Evolutionary conservation across 2,329 filamentous ascomycete species (phyloP).

Genomic region (Penicillium italicum): DNA sequence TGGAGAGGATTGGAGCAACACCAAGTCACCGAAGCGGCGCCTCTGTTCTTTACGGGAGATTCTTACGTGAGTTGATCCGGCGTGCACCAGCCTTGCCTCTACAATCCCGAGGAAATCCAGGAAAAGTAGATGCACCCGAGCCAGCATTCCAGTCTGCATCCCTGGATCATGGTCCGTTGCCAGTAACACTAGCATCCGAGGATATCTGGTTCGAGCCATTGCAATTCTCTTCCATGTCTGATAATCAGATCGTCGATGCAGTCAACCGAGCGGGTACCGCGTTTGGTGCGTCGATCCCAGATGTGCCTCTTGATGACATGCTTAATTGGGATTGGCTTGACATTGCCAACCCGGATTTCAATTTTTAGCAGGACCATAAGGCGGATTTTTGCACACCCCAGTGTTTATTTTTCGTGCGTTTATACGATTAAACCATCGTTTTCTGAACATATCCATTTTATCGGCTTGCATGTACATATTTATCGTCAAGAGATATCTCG

Average conservation of each 20-base stretch:
- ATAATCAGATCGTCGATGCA: conserved; percentile 64
- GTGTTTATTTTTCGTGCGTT: neutral
- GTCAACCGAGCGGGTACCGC: conserved; percentile 61
- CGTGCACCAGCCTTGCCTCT: conserved; percentile 30
- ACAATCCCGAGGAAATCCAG: conserved; percentile 6
- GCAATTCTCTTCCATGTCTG: conserved; percentile 66
- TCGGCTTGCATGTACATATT: neutral
- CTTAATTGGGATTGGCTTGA: conserved; percentile 58
- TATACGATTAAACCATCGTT: neutral
- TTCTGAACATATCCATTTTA: neutral
- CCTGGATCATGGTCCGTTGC: conserved; percentile 10
- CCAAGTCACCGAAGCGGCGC: conserved; percentile 65
- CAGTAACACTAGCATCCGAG: conserved; percentile 24
- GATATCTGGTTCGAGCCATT: conserved; percentile 51
- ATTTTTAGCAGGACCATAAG: conserved; percentile 17
- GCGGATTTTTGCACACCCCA: neutral
- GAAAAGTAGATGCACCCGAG: conserved; percentile 10
- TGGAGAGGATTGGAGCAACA: conserved; percentile 65
- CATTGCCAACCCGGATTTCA: conserved; percentile 35
- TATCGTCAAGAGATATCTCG: neutral
- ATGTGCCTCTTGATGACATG: conserved; percentile 59
- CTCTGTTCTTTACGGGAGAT: conserved; percentile 58
- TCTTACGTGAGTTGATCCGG: conserved; percentile 50
- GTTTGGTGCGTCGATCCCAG: conserved; percentile 54
- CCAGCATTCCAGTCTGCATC: conserved; percentile 12